phyloP scores from a whole-genome alignment of 345 rosid genomes.

The Arabidopsis arenosa region DNA sequence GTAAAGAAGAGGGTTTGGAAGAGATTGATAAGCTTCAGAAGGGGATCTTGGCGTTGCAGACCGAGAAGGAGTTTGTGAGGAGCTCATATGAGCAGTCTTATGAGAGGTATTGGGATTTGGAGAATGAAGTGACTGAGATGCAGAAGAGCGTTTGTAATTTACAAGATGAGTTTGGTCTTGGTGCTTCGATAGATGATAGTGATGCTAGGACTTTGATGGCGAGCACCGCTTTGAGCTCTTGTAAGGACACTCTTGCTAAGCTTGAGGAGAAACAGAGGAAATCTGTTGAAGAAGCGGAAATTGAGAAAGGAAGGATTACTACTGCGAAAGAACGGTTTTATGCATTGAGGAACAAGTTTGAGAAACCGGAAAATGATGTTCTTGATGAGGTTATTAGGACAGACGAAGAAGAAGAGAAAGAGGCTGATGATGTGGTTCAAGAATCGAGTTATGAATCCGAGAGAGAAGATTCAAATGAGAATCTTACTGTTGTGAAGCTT shows the following conservation, averaged over 20 bases:
- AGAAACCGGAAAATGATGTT: constrained; percentile 28
- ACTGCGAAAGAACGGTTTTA: constrained; percentile 53
- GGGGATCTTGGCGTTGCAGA: constrained; percentile 68
- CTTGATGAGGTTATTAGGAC: constrained; percentile 32
- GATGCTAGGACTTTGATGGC: constrained; percentile 88
- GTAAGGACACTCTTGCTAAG: constrained; percentile 62
- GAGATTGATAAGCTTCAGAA: constrained; percentile 75
- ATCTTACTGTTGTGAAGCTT: constrained; percentile 56
- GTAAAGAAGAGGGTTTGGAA: constrained; percentile 58
- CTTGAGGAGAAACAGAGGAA: constrained; percentile 65
- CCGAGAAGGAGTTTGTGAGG: constrained; percentile 75
- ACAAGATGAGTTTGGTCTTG: constrained; percentile 80
- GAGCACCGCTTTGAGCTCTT: constrained; percentile 67
- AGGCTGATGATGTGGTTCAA: constrained; percentile 22
- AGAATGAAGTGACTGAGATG: constrained; percentile 60
- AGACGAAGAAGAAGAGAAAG: constrained; percentile 35
- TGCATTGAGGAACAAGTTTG: constrained; percentile 48
- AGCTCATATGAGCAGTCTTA: constrained; percentile 59
- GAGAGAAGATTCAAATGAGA: constrained; percentile 43
- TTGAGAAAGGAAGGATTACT: constrained; percentile 57
- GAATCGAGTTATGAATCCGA: constrained; percentile 45
- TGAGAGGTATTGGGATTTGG: constrained; percentile 64
- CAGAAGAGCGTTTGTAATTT: constrained; percentile 61
- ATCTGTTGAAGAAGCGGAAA: constrained; percentile 56
- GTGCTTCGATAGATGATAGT: constrained; percentile 60